These are phyloP conservation scores for Penicillium capsulatum DNA, from an alignment of 2,329 filamentous ascomycete species.

Conservation along the genomic window DNA sequence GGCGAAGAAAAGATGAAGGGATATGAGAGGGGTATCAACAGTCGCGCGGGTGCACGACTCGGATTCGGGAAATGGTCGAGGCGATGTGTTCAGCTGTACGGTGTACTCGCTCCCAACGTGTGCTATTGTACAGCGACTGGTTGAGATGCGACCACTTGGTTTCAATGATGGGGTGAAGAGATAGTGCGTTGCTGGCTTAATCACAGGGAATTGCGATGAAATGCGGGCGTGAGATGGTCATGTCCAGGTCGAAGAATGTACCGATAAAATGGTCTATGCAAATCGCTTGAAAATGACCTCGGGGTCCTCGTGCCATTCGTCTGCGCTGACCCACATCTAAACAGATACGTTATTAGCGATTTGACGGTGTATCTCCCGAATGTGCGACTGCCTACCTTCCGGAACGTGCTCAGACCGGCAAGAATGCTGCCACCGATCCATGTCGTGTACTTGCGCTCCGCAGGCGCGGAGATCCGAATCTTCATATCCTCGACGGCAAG, in stretches of 20 bases:
- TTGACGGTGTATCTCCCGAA: not conserved
- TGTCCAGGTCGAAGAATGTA: not conserved
- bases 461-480: slow-evolving; percentile 98
- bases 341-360: too few relatives aligned
- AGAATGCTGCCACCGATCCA: slow-evolving; percentile 99
- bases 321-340: slow-evolving; percentile 99
- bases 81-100: too few relatives aligned
- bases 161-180: too few relatives aligned
- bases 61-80: slow-evolving; percentile 11
- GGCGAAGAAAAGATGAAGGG: too few relatives aligned
- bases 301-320: slow-evolving; percentile 99
- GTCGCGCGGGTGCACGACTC: slow-evolving; percentile 18
- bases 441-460: slow-evolving; percentile 96
- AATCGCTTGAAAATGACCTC: slow-evolving; percentile 99
- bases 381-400: slow-evolving; percentile 65
- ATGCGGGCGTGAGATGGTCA: not conserved
- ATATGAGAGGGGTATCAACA: slow-evolving; percentile 32
- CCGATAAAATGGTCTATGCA: slow-evolving; percentile 52
- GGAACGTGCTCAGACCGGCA: slow-evolving; percentile 93
- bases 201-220: not conserved
- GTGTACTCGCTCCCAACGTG: slow-evolving; percentile 6
- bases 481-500: slow-evolving; percentile 98
- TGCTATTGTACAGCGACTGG: too few relatives aligned
- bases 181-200: too few relatives aligned
- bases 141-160: too few relatives aligned